Conservation (phyloP, 768 basidiomycete genomes). For the Hericium rajendrae region DNA sequence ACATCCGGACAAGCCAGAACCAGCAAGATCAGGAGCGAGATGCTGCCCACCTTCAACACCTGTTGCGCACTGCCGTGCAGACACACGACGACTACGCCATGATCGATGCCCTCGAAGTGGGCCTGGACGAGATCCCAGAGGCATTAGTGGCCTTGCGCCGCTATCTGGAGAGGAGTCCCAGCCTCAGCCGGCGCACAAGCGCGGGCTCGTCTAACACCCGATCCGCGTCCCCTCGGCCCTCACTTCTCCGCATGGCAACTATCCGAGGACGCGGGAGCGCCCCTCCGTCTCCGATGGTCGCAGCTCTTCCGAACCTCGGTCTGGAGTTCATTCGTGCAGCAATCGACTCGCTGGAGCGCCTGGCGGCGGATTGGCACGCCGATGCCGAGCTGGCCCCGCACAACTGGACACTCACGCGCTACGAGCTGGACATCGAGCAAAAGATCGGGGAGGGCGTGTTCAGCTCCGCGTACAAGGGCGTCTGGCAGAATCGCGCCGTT, state of each 20-base stretch:
- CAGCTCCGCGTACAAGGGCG: conserved; percentile 69
- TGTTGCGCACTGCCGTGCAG: conserved; percentile 49
- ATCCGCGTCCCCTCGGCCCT: neutral
- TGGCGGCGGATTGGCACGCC: conserved; percentile 31
- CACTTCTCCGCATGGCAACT: neutral
- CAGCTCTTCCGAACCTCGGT: conserved; percentile 49
- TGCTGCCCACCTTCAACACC: conserved; percentile 41
- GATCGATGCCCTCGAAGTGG: conserved; percentile 50
- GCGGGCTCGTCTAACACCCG: too few species aligned
- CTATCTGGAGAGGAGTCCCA: neutral
- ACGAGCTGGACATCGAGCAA: conserved; percentile 63
- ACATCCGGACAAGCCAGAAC: conserved; percentile 31
- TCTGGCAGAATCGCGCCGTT: conserved; percentile 55
- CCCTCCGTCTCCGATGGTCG: neutral
- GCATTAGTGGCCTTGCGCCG: conserved; percentile 31
- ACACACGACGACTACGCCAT: conserved; percentile 55
- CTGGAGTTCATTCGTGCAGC: conserved; percentile 62
- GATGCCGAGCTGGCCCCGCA: conserved; percentile 31
- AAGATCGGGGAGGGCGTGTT: conserved; percentile 69
- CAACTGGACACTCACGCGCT: conserved; percentile 73
- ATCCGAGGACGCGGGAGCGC: neutral
- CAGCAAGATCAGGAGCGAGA: conserved; percentile 42
- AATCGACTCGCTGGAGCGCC: conserved; percentile 57
- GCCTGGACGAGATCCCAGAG: conserved; percentile 64
- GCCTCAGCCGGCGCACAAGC: neutral